Evolutionary conservation across 2,329 filamentous ascomycete species (phyloP), one percentile per base, ranked within the genome.

Genomic region (Cylindrodendrum hubeiense): DNA sequence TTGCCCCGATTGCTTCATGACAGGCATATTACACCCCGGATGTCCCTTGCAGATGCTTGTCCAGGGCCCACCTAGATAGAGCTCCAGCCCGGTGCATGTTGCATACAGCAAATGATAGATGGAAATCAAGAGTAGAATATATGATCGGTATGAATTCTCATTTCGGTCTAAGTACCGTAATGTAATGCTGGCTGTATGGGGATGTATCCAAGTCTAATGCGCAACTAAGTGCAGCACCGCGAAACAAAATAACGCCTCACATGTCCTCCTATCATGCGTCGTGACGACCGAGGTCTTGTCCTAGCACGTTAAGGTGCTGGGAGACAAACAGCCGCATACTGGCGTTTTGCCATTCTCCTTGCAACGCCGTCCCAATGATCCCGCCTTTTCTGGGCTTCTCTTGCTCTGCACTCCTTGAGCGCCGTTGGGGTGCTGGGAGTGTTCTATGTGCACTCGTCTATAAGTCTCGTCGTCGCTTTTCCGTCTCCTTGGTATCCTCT

Each of bases 401-500:
- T 37, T 41, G 47, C n/a, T 7, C 22, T 33, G 13, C 37, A 3
- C 30, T 26, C 17, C 19, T 50, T 19, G n/a, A 53, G 21, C 44
- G 22, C 57, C 52, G 51, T 53, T 33, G 33, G 30, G 52, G 49
- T 28, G 52, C 24, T 34, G 21, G 28, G 3, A n/a, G 13, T 34
- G 15, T 28, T 52, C 33, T 26, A n/a, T 26, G 33, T 34, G 33
- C 34, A 15, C 33, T 21, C 19, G n/a, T 57, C 57, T 75, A 73
- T 53, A 47, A 34, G 17, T 30, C 58, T 10, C 63, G 66, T 33
- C 62, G 67, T 49, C 78, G 79, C 63, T 70, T 73, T 60, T 78
- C 77, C 5, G 64, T 66, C 33, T 73, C 72, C 50, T 72, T 76
- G 2, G 85, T 87, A 46, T 87, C 84, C 26, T 86, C 83, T 73